Base-by-base conservation (phyloP, 495 filamentous ascomycete species). In the Neurospora tetraspora region DNA sequence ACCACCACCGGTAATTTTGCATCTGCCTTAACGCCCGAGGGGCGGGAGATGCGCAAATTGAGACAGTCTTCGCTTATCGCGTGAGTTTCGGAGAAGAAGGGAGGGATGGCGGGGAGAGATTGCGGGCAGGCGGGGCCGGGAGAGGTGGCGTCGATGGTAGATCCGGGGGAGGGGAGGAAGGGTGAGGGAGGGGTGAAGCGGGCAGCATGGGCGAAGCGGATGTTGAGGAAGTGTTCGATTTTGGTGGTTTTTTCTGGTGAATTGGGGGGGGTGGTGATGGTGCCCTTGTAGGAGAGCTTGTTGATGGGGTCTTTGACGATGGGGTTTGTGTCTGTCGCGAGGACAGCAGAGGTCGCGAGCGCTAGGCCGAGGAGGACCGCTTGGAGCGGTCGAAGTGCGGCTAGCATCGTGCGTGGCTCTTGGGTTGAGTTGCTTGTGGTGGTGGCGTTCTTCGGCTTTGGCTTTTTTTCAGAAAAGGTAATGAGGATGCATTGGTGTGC, bases 1-100 rank as follows among this genome's bases (percentile, higher is more conserved):
- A 86, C 74, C 36, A 85, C 78, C 2, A 86, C 84, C 0, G 84
- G 83, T 5, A 85, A 78, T 1, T 81, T 82, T 3, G 80, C 80
- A 0, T 76, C 70, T 3, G 69, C 14, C 1, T 36, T 68, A 0
- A 77, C 76, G 8, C 79, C 78, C 3, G 71, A 47, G 2, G 84
- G 83, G 12, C 81, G 75, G 0, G 82, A 73, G 65, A 86, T 82
- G 45, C 82, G 82, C 27, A 86, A 71, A 53, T 80, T 83, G 9
- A 86, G 75, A 71, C 82, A 85, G 71, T 83, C 80, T 74, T 82
- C 81, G 69, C 79, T 83, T 27, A 80, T 72, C 65, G 79, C 75
- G 0, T 79, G 74, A 2, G 83, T 79, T 8, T 71, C 77, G 72
- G 77, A 80, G 11, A 81, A 78, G 70, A 83, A 83, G 2, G 83